Percentiles rank a stretch among this genome's conserved stretches.
phyloP scores from a whole-genome alignment of 495 filamentous ascomycete genomes.

The Hyaloscypha finlandica region DNA sequence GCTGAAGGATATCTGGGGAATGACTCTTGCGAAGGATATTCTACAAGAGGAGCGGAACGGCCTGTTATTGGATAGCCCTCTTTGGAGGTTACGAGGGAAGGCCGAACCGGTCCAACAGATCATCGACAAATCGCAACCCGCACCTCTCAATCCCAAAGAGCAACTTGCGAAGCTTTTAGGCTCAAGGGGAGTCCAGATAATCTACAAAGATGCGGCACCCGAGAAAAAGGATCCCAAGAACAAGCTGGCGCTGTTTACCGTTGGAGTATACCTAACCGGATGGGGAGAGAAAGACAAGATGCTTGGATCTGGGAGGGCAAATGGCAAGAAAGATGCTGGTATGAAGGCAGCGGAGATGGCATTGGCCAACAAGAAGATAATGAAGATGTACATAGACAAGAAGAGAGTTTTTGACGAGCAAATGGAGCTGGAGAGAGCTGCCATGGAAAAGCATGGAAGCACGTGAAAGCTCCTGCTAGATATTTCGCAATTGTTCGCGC shows the following conservation, averaged over 20 bases:
- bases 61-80: conserved; percentile 28
- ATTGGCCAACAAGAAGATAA: conserved; percentile 57
- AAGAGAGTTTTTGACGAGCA: conserved; percentile 39
- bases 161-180: conserved; percentile 56
- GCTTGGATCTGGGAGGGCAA: conserved; percentile 67
- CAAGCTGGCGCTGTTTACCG: conserved; percentile 58
- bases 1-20: conserved; percentile 70
- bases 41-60: conserved; percentile 34
- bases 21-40: conserved; percentile 45
- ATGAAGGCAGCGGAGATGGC: conserved; percentile 68
- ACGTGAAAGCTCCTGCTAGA: not conserved
- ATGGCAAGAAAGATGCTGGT: conserved; percentile 74
- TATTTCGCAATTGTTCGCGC: not conserved
- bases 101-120: conserved; percentile 13
- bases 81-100: conserved; percentile 27
- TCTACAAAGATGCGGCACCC: conserved; percentile 62
- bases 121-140: not conserved
- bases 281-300: conserved; percentile 67
- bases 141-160: conserved; percentile 47
- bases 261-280: conserved; percentile 73
- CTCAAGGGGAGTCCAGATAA: conserved; percentile 58
- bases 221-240: conserved; percentile 55
- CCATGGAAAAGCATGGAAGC: conserved; percentile 15
- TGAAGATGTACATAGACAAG: conserved; percentile 54
- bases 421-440: conserved; percentile 33